A percentile compares a stretch with the other conserved stretches of the same genome.
Evolutionary conservation across 1,284 basidiomycete species (phyloP).

Genomic region (Fomitopsis pinicola): DNA sequence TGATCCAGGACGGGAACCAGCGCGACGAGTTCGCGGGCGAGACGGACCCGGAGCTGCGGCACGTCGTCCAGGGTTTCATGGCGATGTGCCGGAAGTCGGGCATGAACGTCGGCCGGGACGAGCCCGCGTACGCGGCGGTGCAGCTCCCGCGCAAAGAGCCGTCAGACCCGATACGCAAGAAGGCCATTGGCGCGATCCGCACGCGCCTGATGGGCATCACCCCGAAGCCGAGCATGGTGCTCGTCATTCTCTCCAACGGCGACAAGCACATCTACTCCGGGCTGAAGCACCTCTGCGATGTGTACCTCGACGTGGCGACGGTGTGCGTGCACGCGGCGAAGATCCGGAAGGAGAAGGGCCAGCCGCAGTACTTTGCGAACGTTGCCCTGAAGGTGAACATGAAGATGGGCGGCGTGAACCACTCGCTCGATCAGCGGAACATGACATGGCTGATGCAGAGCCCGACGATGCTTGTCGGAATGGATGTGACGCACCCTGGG

Average conservation of each 20-base stretch:
- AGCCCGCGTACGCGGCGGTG: slow-evolving; percentile 28
- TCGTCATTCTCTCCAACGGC: slow-evolving; percentile 58
- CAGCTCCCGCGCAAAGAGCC: slow-evolving; percentile 40
- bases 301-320: slow-evolving; percentile 57
- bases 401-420: slow-evolving; percentile 78
- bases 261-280: slow-evolving; percentile 70
- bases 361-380: slow-evolving; percentile 72
- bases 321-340: slow-evolving; percentile 66
- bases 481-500: slow-evolving; percentile 81
- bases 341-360: slow-evolving; percentile 57
- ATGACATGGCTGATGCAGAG: slow-evolving; percentile 51
- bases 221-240: slow-evolving; percentile 29
- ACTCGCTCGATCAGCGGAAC: slow-evolving; percentile 44
- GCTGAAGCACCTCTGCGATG: slow-evolving; percentile 68
- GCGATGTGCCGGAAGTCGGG: slow-evolving; percentile 57
- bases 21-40: slow-evolving; percentile 42
- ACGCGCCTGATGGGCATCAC: slow-evolving; percentile 22
- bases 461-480: slow-evolving; percentile 76
- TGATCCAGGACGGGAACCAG: slow-evolving; percentile 52
- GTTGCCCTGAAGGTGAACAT: slow-evolving; percentile 78
- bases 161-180: slow-evolving; percentile 44
- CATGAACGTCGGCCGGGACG: slow-evolving; percentile 40
- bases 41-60: slow-evolving; percentile 44
- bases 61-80: slow-evolving; percentile 44
- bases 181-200: slow-evolving; percentile 37